These are phyloP conservation scores for Euphorbia pulcherrima DNA, from an alignment of 345 rosid genomes.

Conservation along the genomic window DNA sequence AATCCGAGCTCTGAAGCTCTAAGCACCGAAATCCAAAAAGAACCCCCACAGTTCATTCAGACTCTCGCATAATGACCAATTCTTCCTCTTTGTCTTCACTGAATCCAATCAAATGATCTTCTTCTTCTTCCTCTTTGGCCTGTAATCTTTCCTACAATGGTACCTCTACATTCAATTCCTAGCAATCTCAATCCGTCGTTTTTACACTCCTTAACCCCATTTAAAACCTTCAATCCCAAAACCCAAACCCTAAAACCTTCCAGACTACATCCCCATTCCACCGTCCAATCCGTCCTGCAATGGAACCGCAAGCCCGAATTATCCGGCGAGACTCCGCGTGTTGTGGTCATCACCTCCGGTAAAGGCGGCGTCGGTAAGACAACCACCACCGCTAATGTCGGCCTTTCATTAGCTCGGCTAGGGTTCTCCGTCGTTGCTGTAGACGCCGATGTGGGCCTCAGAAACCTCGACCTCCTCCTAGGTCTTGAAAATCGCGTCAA, in stretches of 20 bases:
- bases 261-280: background rate
- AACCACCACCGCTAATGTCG: slow-evolving; percentile 96
- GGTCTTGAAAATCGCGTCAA: slow-evolving; percentile 94
- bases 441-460: slow-evolving; percentile 92
- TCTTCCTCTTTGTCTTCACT: background rate
- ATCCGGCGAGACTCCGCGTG: slow-evolving; percentile 90
- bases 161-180: slow-evolving; percentile 36
- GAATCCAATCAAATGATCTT: slow-evolving; percentile 15
- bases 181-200: slow-evolving; percentile 32
- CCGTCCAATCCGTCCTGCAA: slow-evolving; percentile 66
- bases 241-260: slow-evolving; percentile 23
- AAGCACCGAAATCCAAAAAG: background rate
- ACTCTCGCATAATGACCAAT: background rate
- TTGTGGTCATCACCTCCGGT: slow-evolving; percentile 96
- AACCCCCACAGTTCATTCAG: background rate
- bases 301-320: slow-evolving; percentile 86
- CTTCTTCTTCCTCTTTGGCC: background rate
- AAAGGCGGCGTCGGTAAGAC: slow-evolving; percentile 98
- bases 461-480: slow-evolving; percentile 88
- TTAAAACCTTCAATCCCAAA: slow-evolving; percentile 22
- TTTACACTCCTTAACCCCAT: slow-evolving; percentile 26
- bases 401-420: slow-evolving; percentile 87
- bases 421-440: slow-evolving; percentile 92
- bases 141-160: slow-evolving; percentile 32
- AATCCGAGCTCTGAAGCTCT: background rate